A percentile compares a stretch with the other conserved stretches of the same genome.
Evolutionary conservation across 352 stramenopile genomes (phyloP).

Genomic region (Pythium phragmiticola): DNA sequence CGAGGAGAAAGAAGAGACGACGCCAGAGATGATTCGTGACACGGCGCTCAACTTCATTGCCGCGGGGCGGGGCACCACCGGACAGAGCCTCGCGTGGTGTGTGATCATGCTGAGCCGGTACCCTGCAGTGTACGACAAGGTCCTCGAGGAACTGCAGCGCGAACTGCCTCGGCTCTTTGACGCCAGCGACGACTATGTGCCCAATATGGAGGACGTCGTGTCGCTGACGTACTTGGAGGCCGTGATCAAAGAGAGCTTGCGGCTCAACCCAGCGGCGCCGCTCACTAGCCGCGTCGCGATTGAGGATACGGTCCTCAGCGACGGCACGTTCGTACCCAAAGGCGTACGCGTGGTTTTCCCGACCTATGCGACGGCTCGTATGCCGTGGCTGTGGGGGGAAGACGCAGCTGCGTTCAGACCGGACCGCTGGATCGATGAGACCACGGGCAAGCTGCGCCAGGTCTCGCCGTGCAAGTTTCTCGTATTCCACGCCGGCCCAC

Average conservation of each 20-base stretch:
- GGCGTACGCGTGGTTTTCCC: constrained; percentile 59
- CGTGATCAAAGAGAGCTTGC: constrained; percentile 57
- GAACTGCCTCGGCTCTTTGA: constrained; percentile 26
- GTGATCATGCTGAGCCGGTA: constrained; percentile 73
- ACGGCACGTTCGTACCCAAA: constrained; percentile 60
- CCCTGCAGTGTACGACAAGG: constrained; percentile 34
- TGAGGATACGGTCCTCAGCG: constrained; percentile 58
- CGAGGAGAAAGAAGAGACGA: constrained; percentile 9
- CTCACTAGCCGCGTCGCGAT: constrained; percentile 49
- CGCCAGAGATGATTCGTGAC: constrained; percentile 47
- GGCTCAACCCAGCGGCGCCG: constrained; percentile 59
- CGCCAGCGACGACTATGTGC: constrained; percentile 17
- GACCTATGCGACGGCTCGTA: constrained; percentile 60
- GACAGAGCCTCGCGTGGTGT: constrained; percentile 71
- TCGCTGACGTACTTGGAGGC: constrained; percentile 55
- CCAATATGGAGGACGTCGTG: constrained; percentile 42
- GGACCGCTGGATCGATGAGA: constrained; percentile 58
- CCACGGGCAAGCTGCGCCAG: constrained; percentile 38
- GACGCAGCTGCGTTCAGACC: constrained; percentile 65
- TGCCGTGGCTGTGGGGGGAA: constrained; percentile 56
- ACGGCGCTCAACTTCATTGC: constrained; percentile 79
- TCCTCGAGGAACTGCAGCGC: constrained; percentile 29
- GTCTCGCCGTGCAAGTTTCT: constrained; percentile 66
- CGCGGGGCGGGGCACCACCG: constrained; percentile 75
- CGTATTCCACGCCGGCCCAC: constrained; percentile 61